These are phyloP conservation scores for Solanum neorickii DNA, from an alignment of 257 asterid species.

Conservation along the genomic window DNA sequence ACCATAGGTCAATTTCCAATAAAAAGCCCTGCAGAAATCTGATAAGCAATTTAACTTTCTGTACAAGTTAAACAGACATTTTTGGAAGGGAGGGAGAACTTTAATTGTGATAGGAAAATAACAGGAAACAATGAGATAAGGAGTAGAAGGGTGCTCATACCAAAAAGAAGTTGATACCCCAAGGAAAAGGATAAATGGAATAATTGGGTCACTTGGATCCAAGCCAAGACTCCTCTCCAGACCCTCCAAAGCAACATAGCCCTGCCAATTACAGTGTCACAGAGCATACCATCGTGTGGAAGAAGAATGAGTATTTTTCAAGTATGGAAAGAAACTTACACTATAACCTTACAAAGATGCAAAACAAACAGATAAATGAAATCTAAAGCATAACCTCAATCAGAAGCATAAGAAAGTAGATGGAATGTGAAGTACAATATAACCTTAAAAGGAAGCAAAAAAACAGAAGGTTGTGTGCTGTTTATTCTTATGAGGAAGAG, in stretches of 20 bases:
- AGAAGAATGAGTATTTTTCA: background rate
- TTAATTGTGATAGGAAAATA: background rate
- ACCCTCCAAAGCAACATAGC: constrained; percentile 41
- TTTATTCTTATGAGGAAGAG: background rate
- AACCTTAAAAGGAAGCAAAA: background rate
- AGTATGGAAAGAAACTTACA: background rate
- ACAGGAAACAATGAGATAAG: background rate
- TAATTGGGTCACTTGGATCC: constrained; percentile 76
- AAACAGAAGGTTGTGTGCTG: background rate
- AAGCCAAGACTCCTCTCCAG: constrained; percentile 59
- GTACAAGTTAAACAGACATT: constrained; percentile 6
- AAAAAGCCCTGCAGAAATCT: constrained; percentile 95
- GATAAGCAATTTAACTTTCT: constrained; percentile 69
- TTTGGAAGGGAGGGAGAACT: background rate
- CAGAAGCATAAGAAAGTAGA: background rate
- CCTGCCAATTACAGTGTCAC: constrained; percentile 26
- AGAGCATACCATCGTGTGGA: background rate
- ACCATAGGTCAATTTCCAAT: constrained; percentile 55
- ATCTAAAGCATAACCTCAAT: background rate
- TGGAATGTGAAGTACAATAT: background rate
- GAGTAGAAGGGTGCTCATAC: constrained; percentile 34
- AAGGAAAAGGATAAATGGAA: constrained; percentile 49
- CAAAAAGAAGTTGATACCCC: constrained; percentile 71
- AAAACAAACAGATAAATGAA: background rate
- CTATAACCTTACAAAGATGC: background rate